Conservation (phyloP, 192 early-diverging fungal species). For the Umbelopsis isabellina region DNA sequence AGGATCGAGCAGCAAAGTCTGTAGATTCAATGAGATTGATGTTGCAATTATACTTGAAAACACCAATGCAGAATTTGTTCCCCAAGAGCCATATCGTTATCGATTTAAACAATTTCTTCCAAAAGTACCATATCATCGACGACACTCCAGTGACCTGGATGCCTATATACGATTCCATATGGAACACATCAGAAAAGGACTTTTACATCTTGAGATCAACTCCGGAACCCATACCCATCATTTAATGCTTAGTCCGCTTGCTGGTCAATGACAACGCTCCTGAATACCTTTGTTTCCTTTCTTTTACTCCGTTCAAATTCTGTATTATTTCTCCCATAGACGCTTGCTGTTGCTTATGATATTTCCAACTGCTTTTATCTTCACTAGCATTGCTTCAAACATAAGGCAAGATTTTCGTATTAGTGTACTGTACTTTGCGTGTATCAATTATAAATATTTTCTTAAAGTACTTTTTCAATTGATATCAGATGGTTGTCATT, state of each 20-base stretch:
- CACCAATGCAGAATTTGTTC: conserved; percentile 14
- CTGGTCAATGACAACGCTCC: conserved; percentile 7
- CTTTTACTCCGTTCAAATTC: too few relatives aligned
- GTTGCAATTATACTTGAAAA: background rate
- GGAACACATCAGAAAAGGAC: background rate
- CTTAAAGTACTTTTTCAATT: too few relatives aligned
- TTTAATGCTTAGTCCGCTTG: background rate
- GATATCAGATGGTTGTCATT: too few relatives aligned
- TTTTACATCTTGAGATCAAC: background rate
- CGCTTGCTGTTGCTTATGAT: too few relatives aligned
- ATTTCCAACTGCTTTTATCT: too few relatives aligned
- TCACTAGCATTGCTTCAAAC: too few relatives aligned
- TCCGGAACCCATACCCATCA: background rate
- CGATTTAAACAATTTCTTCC: conserved; percentile 4
- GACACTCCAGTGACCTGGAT: background rate
- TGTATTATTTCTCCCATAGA: too few relatives aligned
- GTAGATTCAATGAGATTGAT: background rate
- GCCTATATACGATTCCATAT: conserved; percentile 10
- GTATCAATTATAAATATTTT: too few relatives aligned
- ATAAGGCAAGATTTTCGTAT: too few relatives aligned
- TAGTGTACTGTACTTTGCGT: too few relatives aligned
- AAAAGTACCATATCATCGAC: background rate
- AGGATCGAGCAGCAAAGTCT: conserved; percentile 3
- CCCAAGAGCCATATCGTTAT: conserved; percentile 6
- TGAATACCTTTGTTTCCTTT: too few relatives aligned